Evolutionary conservation across 805 yeast species (phyloP), one percentile per base, ranked within the genome.

Genomic region (Blastobotrys peoriensis): DNA sequence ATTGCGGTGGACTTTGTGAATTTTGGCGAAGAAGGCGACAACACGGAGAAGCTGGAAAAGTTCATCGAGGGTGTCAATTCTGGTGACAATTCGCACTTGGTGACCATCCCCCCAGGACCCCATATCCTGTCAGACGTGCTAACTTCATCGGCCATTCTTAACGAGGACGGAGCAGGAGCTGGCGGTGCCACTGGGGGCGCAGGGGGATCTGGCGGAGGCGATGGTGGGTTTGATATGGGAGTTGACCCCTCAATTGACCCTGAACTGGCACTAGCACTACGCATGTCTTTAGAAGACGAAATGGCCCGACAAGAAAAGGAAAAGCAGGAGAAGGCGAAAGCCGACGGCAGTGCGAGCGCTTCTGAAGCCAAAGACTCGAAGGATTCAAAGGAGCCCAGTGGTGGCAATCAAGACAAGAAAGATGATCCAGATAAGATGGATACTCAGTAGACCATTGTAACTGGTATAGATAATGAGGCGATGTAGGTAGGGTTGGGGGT

Each of bases 241-340:
- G 78, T 77, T 33, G 98, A 91, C 65, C 91, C 96, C 25, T 80
- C 81, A 53, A 83, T 87, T 79, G 98, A 93, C 58, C 98, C 98
- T 25, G 98, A 93, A 66, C 76, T 93, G 61, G 98, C 98, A 0
- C 73, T 93, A 72, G 98, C 98, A 1, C 76, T 93, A 58, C 80
- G 98, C 61, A 72, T 93, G 64, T 91, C 98, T 0, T 72, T 93
- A 58, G 98, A 93, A 61, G 98, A 93, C 61, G 98, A 91, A 62
- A 85, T 83, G 57, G 82, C 86, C 41, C 79, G 98, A 68, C 96
- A 87, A 61, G 95, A 86, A 53, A 76, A 89, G 60, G 64, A 61
- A 41, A 43, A 41, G 33, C 34, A 42, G 41, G 54, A 45, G 19
- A 37, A 35, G 18, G 44, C 35, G 17, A 38, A 33, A 19, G 48